A percentile compares a stretch with the other conserved stretches of the same genome.
These are phyloP conservation scores for Metschnikowia bowlesiae DNA, from an alignment of 805 yeast genomes.

Conservation along the genomic window DNA sequence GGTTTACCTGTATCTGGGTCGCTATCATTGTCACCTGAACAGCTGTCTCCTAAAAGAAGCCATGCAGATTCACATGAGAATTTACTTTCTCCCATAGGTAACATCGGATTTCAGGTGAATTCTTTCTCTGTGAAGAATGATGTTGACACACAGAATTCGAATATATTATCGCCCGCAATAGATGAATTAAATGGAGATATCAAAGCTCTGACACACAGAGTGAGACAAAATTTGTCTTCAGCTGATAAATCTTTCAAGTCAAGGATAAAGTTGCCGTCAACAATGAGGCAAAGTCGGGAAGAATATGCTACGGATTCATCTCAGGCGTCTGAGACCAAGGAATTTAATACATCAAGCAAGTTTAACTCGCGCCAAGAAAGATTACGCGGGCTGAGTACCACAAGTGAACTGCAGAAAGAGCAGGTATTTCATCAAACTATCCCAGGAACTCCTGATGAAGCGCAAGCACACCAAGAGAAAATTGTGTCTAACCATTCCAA, in stretches of 20 bases:
- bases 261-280: constrained; percentile 30
- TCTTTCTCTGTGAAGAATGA: not conserved
- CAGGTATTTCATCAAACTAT: not conserved
- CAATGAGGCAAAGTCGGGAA: constrained; percentile 10
- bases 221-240: constrained; percentile 19
- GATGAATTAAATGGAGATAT: not conserved
- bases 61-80: not conserved
- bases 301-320: not conserved
- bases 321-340: not conserved
- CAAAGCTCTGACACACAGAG: not conserved
- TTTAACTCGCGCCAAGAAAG: not conserved
- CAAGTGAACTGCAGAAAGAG: not conserved
- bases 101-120: not conserved
- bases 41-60: not conserved
- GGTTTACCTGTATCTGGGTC: constrained; percentile 9
- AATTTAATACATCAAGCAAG: not conserved
- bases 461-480: not conserved
- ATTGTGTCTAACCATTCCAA: not conserved
- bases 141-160: not conserved
- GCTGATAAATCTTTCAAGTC: constrained; percentile 29
- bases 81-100: not conserved
- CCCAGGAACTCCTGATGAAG: constrained; percentile 1
- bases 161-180: not conserved
- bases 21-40: not conserved
- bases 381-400: not conserved